Percentiles rank a stretch among this genome's conserved stretches.
phyloP scores from a whole-genome alignment of 1,284 basidiomycete species.

The Ganoderma lucidum region DNA sequence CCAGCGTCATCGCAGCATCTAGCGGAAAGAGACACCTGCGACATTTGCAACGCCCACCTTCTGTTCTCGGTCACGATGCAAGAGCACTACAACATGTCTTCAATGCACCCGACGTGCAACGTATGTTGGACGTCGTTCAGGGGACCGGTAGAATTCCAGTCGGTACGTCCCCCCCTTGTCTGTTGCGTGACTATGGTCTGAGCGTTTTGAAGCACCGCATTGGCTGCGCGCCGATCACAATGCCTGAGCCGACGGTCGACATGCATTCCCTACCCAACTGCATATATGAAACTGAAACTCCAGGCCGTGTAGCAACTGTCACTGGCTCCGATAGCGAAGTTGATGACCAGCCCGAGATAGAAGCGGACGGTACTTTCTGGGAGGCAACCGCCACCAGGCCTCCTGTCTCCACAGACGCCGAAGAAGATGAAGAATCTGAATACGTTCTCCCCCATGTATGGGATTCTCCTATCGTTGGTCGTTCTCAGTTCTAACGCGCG shows the following conservation, averaged over 20 bases:
- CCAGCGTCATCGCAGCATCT: neutral
- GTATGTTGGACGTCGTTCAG: constrained; percentile 2
- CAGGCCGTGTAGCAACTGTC: neutral
- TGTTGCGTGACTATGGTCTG: neutral
- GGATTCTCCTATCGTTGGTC: neutral
- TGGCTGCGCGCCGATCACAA: neutral
- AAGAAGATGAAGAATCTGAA: neutral
- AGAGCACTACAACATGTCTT: neutral
- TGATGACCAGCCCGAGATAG: neutral
- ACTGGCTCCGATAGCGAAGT: neutral
- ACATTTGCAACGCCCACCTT: constrained; percentile 3
- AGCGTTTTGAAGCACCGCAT: neutral
- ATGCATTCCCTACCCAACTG: neutral
- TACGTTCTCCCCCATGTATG: neutral
- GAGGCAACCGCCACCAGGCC: constrained; percentile 1
- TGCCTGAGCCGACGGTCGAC: neutral
- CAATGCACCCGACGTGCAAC: neutral
- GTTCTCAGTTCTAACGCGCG: neutral
- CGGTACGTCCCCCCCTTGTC: neutral
- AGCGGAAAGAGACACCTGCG: neutral
- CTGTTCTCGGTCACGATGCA: neutral
- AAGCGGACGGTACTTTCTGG: neutral
- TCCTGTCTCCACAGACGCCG: neutral
- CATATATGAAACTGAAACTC: neutral
- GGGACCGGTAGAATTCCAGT: neutral